Conservation (phyloP, 1,284 basidiomycete species). For the Ustilago cynodontis region DNA sequence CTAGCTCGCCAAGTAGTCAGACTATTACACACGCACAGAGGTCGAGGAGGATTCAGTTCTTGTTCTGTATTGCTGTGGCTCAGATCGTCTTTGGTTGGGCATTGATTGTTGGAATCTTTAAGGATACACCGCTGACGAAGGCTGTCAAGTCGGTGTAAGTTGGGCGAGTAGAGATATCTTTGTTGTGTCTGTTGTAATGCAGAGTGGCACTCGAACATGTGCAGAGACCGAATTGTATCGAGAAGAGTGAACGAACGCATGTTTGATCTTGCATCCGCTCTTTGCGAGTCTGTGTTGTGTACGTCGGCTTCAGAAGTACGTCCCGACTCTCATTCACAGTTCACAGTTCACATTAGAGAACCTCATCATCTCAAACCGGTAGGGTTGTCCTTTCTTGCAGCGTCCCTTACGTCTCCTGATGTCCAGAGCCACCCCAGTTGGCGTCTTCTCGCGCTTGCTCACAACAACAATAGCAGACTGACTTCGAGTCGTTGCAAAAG, state of each 20-base stretch:
- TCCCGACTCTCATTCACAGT: too few relatives aligned
- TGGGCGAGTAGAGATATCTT: neutral
- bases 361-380: too few relatives aligned
- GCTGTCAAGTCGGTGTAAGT: neutral
- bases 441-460: neutral
- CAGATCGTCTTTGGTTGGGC: slow-evolving; percentile 75
- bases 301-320: too few relatives aligned
- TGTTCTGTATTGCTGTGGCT: slow-evolving; percentile 79
- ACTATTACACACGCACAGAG: slow-evolving; percentile 85
- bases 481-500: neutral
- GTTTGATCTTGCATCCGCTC: too few relatives aligned
- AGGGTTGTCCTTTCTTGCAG: too few relatives aligned
- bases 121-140: slow-evolving; percentile 12
- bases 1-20: slow-evolving; percentile 71
- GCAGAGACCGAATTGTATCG: neutral
- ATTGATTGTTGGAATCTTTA: slow-evolving; percentile 62
- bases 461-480: neutral
- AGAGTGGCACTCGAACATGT: neutral
- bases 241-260: neutral
- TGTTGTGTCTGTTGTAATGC: neutral
- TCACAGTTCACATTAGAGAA: too few relatives aligned
- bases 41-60: slow-evolving; percentile 82
- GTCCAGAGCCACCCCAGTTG: too few relatives aligned
- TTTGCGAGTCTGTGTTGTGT: too few relatives aligned
- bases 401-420: too few relatives aligned